Base-by-base conservation (phyloP, 2,329 filamentous ascomycete species). In the Juglanconis sp. region DNA sequence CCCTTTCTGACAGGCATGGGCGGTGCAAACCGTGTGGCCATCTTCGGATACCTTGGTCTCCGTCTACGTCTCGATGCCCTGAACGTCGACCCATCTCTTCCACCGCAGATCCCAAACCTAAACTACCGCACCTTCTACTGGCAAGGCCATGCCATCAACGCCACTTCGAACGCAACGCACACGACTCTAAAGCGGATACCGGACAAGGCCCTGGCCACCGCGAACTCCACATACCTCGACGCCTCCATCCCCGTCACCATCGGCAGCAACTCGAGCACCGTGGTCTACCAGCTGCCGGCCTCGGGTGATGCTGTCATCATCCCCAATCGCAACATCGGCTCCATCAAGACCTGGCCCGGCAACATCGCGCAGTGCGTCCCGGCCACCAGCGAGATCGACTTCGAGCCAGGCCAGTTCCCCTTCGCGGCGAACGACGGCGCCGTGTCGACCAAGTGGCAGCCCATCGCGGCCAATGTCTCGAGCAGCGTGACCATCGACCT, bases 361-460 rank as follows among this genome's bases (percentile, higher is more conserved):
- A 90, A 91, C 68, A 76, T 90, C 34, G 78, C 84, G 0, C 88
- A 91, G 73, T 91, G 88, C 70, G 78, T 76, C 4, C 78, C 84
- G 1, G 81, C 81, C 0, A 70, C 69, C 15, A 84, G 81, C 1
- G 69, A 74, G 0, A 70, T 79, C 44, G 68, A 70, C 2, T 84
- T 80, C 67, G 74, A 80, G 32, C 82, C 86, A 0, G 89, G 88
- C 13, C 89, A 91, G 71, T 89, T 91, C 73, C 87, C 88, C 1
- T 77, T 88, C 56, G 57, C 57, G n/a, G 61, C 51, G 31, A 63
- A 60, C 50, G 61, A 63, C 58, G 61, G 61, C 44, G 57, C 61
- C 7, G 32, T 61, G 31, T 63, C 61, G 31, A 63, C 61, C 30
- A 63, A 63, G 38, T 63, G 61, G 61, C 58, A 63, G 34, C 61